A percentile compares a stretch with the other conserved stretches of the same genome.
Evolutionary conservation across 2,329 filamentous ascomycete species (phyloP).

Genomic region (Colletotrichum liaoningense): DNA sequence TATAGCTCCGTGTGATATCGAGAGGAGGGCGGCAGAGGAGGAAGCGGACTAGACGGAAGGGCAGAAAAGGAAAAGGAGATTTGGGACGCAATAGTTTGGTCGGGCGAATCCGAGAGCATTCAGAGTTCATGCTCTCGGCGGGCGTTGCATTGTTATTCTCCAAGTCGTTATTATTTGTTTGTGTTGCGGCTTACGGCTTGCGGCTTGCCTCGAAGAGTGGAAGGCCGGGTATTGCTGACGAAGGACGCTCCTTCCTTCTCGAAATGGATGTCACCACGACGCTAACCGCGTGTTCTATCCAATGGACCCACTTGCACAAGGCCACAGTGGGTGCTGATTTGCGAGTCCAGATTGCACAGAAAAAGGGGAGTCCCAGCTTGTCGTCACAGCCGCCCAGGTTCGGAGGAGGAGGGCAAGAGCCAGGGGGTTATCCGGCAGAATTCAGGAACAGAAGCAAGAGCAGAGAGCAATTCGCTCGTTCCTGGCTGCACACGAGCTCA

Average conservation of each 20-base stretch:
- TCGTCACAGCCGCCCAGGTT: background rate
- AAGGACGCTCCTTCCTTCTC: constrained; percentile 16
- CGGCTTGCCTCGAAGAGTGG: background rate
- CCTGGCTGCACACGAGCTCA: constrained; percentile 22
- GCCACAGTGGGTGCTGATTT: constrained; percentile 28
- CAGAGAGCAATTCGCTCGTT: background rate
- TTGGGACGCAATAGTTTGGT: background rate
- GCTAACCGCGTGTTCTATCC: constrained; percentile 21
- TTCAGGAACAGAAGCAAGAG: background rate
- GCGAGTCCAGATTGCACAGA: constrained; percentile 26
- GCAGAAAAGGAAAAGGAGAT: constrained; percentile 9
- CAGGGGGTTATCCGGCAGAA: background rate
- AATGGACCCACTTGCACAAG: background rate
- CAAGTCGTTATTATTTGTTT: constrained; percentile 11
- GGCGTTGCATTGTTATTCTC: constrained; percentile 7
- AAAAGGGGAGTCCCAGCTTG: constrained; percentile 26
- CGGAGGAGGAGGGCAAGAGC: background rate
- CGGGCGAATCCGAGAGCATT: background rate
- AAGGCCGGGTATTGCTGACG: constrained; percentile 1
- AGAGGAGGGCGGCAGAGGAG: background rate
- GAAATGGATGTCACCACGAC: constrained; percentile 32
- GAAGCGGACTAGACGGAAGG: background rate
- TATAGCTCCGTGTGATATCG: background rate
- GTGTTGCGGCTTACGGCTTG: background rate
- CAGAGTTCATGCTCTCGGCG: background rate